phyloP scores from a whole-genome alignment of 192 early-diverging fungal species.

The Entomortierella beljakovae region DNA sequence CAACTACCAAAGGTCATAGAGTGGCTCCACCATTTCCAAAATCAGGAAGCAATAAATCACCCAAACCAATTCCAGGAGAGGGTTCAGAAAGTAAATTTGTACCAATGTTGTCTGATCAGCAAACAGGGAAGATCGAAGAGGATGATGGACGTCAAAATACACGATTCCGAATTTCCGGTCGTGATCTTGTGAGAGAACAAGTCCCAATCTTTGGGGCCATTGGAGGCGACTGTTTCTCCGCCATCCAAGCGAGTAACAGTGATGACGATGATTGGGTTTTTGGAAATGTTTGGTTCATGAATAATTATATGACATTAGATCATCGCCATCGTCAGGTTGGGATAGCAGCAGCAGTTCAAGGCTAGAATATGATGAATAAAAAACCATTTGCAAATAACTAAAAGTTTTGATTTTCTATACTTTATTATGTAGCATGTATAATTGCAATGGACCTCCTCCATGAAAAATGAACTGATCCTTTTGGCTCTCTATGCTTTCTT shows the following conservation, averaged over 20 bases:
- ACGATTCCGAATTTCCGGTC: constrained; percentile 18
- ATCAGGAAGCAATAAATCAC: background rate
- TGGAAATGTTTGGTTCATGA: constrained; percentile 33
- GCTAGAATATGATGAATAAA: no score
- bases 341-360: constrained; percentile 15
- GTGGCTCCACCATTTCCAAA: background rate
- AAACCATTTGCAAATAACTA: background rate
- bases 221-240: constrained; percentile 14
- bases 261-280: constrained; percentile 13
- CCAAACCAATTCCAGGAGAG: background rate
- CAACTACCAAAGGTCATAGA: background rate
- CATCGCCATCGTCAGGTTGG: constrained; percentile 12
- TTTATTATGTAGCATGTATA: background rate
- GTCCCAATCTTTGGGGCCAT: constrained; percentile 18
- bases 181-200: constrained; percentile 22
- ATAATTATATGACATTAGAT: constrained; percentile 3
- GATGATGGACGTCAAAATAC: background rate
- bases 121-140: background rate
- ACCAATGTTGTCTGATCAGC: background rate
- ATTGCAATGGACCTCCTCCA: background rate
- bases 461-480: background rate
- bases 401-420: background rate
- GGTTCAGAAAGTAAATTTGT: background rate
- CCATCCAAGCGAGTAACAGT: constrained; percentile 18
- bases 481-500: constrained; percentile 35